These are phyloP conservation scores for Globisporangium cystogenes DNA, from an alignment of 352 stramenopile species.

Conservation along the genomic window DNA sequence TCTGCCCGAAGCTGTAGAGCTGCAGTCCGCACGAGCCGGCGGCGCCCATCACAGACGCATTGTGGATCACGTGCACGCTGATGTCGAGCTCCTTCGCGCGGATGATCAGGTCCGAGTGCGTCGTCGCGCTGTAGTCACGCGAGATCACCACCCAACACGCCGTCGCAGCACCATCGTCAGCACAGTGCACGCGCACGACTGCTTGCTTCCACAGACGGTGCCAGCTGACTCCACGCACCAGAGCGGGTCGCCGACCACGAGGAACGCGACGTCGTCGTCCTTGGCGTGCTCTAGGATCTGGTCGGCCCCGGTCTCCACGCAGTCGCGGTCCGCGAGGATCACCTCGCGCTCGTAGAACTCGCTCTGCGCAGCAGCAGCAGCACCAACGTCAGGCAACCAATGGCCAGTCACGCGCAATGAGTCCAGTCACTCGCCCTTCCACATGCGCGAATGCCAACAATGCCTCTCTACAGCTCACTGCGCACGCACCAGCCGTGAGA, in stretches of 20 bases:
- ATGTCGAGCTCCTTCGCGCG: conserved; percentile 92
- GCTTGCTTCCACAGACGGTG: too few relatives aligned
- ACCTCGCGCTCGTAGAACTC: conserved; percentile 93
- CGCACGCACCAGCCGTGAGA: conserved; percentile 63
- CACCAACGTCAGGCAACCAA: background rate
- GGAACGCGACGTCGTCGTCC: conserved; percentile 92
- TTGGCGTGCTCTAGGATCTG: conserved; percentile 92
- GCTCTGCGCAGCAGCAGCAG: conserved; percentile 42
- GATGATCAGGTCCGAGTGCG: conserved; percentile 97
- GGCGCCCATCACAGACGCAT: conserved; percentile 98
- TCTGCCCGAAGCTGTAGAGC: conserved; percentile 98
- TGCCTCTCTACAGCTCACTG: background rate
- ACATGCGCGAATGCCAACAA: too few relatives aligned
- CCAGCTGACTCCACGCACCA: conserved; percentile 66
- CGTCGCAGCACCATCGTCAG: background rate
- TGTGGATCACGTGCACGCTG: conserved; percentile 96
- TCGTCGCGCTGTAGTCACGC: conserved; percentile 85
- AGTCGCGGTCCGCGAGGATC: conserved; percentile 90
- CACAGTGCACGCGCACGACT: background rate
- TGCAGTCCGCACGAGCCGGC: conserved; percentile 94
- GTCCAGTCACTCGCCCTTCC: background rate
- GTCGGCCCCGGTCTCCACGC: conserved; percentile 96
- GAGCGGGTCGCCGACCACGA: conserved; percentile 98
- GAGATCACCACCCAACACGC: too few relatives aligned
- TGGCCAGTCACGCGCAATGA: background rate